A percentile compares a stretch with the other conserved stretches of the same genome.
phyloP scores from a whole-genome alignment of 306 rosid species.

The Calophaca sinica region DNA sequence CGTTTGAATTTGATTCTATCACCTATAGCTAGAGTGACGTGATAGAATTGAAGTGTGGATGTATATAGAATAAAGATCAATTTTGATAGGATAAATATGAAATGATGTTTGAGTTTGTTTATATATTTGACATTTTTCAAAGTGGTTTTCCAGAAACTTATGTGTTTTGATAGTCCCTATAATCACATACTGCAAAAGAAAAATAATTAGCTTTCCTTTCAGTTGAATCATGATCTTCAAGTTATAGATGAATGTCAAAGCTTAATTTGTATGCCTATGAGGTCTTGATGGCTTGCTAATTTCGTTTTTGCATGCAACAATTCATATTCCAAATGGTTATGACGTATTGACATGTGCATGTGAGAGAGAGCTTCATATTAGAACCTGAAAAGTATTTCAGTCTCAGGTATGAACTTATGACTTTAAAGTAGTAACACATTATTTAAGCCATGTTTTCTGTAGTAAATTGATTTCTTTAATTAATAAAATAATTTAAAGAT shows the following conservation, averaged over 20 bases:
- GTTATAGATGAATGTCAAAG: constrained; percentile 30
- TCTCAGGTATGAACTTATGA: constrained; percentile 46
- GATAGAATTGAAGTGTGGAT: too few relatives aligned
- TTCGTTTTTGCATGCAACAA: constrained; percentile 39
- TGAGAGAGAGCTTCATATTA: constrained; percentile 12
- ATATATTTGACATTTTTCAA: too few relatives aligned
- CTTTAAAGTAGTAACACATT: constrained; percentile 28
- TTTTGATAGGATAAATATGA: too few relatives aligned
- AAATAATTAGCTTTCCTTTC: not conserved
- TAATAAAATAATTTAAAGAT: constrained; percentile 10
- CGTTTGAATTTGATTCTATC: too few relatives aligned
- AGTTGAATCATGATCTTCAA: constrained; percentile 21
- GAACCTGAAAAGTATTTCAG: not conserved
- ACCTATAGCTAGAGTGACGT: too few relatives aligned
- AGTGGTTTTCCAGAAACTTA: too few relatives aligned
- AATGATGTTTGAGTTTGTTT: too few relatives aligned
- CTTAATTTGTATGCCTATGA: constrained; percentile 20
- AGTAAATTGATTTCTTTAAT: constrained; percentile 1
- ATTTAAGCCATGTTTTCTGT: constrained; percentile 24
- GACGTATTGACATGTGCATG: constrained; percentile 41
- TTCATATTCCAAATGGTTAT: constrained; percentile 13
- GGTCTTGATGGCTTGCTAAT: constrained; percentile 33
- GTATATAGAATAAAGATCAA: too few relatives aligned
- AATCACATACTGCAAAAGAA: too few relatives aligned
- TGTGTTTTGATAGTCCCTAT: too few relatives aligned